phyloP scores from a whole-genome alignment of 345 rosid species.

The Eucalyptus melliodora region DNA sequence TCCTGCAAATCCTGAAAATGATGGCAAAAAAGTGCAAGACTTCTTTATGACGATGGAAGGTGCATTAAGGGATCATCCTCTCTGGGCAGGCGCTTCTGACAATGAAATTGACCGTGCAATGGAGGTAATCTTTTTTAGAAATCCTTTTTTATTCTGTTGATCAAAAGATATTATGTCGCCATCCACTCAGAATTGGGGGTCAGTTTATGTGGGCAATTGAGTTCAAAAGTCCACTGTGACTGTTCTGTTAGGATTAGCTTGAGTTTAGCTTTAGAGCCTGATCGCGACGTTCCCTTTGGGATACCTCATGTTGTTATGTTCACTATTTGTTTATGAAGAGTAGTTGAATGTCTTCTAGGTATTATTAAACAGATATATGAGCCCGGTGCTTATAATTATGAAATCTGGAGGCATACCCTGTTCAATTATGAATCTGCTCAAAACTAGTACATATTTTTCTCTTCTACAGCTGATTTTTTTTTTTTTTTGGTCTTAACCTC shows the following conservation, averaged over 20 bases:
- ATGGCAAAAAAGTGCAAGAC: constrained; percentile 40
- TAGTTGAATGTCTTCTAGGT: not conserved
- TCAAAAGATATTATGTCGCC: not conserved
- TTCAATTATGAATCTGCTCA: not conserved
- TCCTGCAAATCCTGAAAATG: constrained; percentile 29
- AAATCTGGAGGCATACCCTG: not conserved
- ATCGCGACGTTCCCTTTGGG: not conserved
- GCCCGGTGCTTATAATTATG: not conserved
- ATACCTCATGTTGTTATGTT: not conserved
- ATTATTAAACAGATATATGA: not conserved
- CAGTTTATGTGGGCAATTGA: not conserved
- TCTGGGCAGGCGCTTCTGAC: constrained; percentile 31
- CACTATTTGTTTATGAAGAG: not conserved
- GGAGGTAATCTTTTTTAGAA: not conserved
- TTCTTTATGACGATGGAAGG: constrained; percentile 41
- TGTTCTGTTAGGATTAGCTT: not conserved
- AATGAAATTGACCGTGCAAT: constrained; percentile 30
- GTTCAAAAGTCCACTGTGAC: not conserved
- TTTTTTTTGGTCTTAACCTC: not conserved
- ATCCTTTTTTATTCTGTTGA: not conserved
- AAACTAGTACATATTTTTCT: not conserved
- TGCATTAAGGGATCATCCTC: constrained; percentile 30
- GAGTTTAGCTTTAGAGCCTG: not conserved
- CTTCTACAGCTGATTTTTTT: not conserved
- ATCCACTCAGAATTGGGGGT: not conserved